Evolutionary conservation across 1,284 basidiomycete species (phyloP).

Genomic region (Malassezia japonica): DNA sequence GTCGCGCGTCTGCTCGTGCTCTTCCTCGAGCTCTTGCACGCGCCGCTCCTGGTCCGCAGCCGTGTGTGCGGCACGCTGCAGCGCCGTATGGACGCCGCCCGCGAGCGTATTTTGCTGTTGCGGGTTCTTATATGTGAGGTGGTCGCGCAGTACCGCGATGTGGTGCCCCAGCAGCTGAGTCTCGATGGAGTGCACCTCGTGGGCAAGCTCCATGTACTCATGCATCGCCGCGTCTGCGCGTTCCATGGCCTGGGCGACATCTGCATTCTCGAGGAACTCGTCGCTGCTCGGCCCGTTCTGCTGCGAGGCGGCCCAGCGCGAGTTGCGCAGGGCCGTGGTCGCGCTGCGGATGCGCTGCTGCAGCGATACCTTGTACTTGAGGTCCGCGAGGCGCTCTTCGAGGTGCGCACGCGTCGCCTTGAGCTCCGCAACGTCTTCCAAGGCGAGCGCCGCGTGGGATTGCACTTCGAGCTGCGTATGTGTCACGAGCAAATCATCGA

Average conservation of each 20-base stretch:
- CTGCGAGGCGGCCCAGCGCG: not conserved
- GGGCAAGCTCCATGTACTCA: not conserved
- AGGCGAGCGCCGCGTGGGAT: constrained; percentile 1
- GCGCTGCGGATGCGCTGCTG: constrained; percentile 14
- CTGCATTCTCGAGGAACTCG: not conserved
- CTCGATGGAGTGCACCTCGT: not conserved
- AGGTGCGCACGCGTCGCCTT: not conserved
- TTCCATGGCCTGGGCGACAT: constrained; percentile 5
- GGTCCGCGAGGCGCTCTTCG: not conserved
- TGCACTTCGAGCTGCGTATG: constrained; percentile 16
- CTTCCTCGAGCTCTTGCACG: not conserved
- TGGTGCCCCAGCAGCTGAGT: constrained; percentile 8
- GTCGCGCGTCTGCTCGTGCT: not conserved
- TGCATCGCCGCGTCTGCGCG: constrained; percentile 9
- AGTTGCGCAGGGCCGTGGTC: not conserved
- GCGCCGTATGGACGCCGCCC: not conserved
- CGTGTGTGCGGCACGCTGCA: not conserved
- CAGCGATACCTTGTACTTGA: constrained; percentile 5
- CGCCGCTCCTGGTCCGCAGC: not conserved
- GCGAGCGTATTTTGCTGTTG: not conserved
- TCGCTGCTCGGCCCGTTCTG: not conserved
- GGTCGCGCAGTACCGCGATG: constrained; percentile 12
- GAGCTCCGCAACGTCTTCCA: constrained; percentile 9
- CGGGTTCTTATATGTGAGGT: not conserved
- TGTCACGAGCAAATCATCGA: constrained; percentile 2